These are phyloP conservation scores for Claviceps spartinae DNA, from an alignment of 2,329 filamentous ascomycete species.

Conservation along the genomic window DNA sequence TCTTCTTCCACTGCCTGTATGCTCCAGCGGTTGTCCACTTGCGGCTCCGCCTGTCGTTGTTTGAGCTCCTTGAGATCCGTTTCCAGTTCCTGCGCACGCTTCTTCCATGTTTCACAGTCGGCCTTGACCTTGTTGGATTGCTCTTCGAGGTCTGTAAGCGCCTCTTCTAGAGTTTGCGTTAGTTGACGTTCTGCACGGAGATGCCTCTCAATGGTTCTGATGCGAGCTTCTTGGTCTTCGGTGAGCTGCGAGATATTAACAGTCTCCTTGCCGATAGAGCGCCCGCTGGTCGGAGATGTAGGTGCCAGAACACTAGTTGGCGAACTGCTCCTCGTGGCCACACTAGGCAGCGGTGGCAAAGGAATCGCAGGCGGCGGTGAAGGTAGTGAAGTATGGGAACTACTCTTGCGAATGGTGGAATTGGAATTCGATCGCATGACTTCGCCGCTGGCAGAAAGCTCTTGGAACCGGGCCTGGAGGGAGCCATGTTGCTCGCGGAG, in stretches of 20 bases:
- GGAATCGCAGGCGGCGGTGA: conserved; percentile 92
- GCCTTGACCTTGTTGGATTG: conserved; percentile 85
- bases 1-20: conserved; percentile 94
- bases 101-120: conserved; percentile 83
- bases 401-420: conserved; percentile 71
- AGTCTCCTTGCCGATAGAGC: conserved; percentile 70
- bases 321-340: conserved; percentile 31
- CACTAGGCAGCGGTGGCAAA: conserved; percentile 73
- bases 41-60: conserved; percentile 33
- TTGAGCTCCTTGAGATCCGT: conserved; percentile 54
- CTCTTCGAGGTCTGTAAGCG: conserved; percentile 81
- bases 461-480: conserved; percentile 59
- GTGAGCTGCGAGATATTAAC: conserved; percentile 58
- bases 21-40: conserved; percentile 47
- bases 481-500: conserved; percentile 56
- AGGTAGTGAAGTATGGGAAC: conserved; percentile 69
- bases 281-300: conserved; percentile 42
- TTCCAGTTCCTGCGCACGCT: conserved; percentile 67
- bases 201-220: conserved; percentile 93
- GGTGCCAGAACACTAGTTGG: conserved; percentile 26
- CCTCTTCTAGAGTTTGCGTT: conserved; percentile 88
- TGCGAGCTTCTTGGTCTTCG: conserved; percentile 89
- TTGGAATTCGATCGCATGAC: conserved; percentile 47
- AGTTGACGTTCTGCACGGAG: conserved; percentile 92
- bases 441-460: conserved; percentile 25